Base-by-base conservation (phyloP, 805 yeast genomes). In the Candida chauliodis region DNA sequence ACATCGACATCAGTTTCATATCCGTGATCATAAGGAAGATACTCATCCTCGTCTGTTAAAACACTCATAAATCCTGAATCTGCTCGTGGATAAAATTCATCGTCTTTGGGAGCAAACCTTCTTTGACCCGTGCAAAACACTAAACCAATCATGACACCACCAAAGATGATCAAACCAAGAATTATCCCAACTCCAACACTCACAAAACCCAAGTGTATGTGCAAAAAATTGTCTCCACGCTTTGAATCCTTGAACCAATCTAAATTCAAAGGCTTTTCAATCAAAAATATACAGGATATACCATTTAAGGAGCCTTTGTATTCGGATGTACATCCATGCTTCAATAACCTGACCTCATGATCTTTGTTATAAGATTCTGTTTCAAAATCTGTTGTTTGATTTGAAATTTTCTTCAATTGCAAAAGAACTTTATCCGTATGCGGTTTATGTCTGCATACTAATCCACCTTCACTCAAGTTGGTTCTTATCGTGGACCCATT, bases 111-210 rank as follows among this genome's bases (percentile, higher is more conserved):
- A 26, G 22, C 27, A 11, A 18, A n/a, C 26, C 36, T 32, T 13
- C 42, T 40, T 15, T 36, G 34, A 13, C 54, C 50, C 8, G 50
- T 37, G 36, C 51, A 53, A 26, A 46, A 42, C 24, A 57, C 39
- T 6, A 56, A 41, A 2, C 49, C 45, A 24, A 53, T 40, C 43
- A 59, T 44, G 7, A 56, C 44, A 8, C 42, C 36, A 2, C 59
- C 59, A 43, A 58, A 57, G 7, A 67, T 48, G 3, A 81, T 46
- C 21, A 80, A 66, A 0, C 91, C 91, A 7, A 81, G 50, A 2
- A 83, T 58, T 3, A 82, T 63, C 5, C 93, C 95, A 19, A 84
- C 57, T 0, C 80, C 80, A 22, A 84, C 61, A 10, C 91, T 85
- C 14, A 81, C 70, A 37, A 78, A 70, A 5, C 93, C 89, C 25